phyloP scores from a whole-genome alignment of 257 asterid genomes.

The Solanum habrochaites region DNA sequence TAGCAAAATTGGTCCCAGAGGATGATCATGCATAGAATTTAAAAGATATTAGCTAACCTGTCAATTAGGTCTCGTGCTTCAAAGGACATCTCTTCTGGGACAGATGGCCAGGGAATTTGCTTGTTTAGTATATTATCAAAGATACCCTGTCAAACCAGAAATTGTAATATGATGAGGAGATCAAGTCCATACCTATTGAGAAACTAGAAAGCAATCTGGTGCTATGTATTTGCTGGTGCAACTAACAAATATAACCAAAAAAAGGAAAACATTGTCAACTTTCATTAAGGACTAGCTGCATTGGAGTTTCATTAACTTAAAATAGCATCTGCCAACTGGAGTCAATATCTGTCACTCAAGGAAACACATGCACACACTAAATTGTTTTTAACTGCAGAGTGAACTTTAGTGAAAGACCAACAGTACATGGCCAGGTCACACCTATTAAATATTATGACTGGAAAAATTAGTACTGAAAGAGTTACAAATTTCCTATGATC shows the following conservation, averaged over 20 bases:
- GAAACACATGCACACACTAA: neutral
- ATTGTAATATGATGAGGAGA: neutral
- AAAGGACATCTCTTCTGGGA: conserved; percentile 64
- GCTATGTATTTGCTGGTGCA: neutral
- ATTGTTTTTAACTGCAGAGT: neutral
- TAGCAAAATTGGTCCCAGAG: neutral
- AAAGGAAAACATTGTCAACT: neutral
- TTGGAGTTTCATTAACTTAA: neutral
- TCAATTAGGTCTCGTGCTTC: conserved; percentile 81
- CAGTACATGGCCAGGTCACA: neutral
- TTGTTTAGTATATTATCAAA: conserved; percentile 83
- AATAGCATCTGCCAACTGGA: neutral
- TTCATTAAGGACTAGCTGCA: neutral
- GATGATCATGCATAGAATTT: neutral
- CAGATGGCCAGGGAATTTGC: conserved; percentile 84
- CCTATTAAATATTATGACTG: neutral
- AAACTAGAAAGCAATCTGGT: neutral
- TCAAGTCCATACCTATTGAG: neutral
- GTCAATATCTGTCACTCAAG: neutral
- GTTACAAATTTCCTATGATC: neutral
- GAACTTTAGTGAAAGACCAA: neutral
- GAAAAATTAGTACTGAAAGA: neutral
- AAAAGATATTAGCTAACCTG: conserved; percentile 37
- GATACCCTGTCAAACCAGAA: conserved; percentile 46
- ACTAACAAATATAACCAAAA: neutral